Evolutionary conservation across 176 grass and related monocot species (phyloP).

Genomic region (Olyra latifolia): DNA sequence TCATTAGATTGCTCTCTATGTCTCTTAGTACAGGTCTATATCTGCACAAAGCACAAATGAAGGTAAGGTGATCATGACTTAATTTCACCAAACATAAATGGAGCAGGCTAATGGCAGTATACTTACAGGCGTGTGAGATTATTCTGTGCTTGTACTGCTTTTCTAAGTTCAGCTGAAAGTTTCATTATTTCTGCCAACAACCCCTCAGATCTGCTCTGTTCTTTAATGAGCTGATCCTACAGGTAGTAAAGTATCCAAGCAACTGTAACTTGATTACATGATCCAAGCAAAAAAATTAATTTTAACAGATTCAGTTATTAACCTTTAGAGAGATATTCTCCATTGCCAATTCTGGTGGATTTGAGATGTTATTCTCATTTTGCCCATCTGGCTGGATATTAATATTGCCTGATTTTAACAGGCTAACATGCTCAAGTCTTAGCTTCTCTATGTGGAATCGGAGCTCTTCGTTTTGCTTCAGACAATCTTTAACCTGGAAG

Average conservation of each 20-base stretch:
- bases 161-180: conserved; percentile 80
- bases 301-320: conserved; percentile 19
- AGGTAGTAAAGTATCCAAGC: conserved; percentile 24
- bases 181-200: conserved; percentile 79
- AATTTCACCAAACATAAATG: no score
- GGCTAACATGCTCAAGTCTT: conserved; percentile 58
- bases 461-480: conserved; percentile 92
- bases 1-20: conserved; percentile 82
- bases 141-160: conserved; percentile 64
- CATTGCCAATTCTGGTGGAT: conserved; percentile 43
- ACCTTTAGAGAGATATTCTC: conserved; percentile 80
- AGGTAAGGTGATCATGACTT: no score
- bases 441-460: conserved; percentile 65
- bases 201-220: conserved; percentile 67
- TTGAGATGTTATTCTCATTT: conserved; percentile 45
- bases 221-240: conserved; percentile 77
- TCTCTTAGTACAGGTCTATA: conserved; percentile 82
- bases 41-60: conserved; percentile 35
- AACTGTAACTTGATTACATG: neutral
- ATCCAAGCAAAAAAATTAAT: conserved; percentile 11
- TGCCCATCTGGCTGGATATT: conserved; percentile 46
- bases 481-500: conserved; percentile 86
- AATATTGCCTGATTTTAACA: conserved; percentile 43
- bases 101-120: neutral
- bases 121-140: conserved; percentile 76